Conservation (phyloP, 2,329 filamentous ascomycete genomes). For the Aspergillus ruber region DNA sequence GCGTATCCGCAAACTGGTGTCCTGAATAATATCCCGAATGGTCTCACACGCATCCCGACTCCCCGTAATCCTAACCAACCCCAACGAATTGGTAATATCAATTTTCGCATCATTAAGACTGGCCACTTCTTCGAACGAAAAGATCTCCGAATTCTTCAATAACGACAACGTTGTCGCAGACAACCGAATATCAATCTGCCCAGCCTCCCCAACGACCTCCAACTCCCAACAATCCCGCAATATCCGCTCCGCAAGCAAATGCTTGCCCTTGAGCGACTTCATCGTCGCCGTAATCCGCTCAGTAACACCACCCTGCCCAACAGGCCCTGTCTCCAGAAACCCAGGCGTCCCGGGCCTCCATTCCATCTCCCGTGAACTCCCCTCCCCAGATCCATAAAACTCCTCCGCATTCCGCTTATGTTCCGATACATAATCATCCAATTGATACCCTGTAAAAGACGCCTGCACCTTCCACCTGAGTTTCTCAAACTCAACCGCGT, state of each 20-base stretch:
- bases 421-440: conserved; percentile 23
- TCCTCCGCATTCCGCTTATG: neutral
- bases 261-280: conserved; percentile 21
- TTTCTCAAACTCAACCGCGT: conserved; percentile 21
- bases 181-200: conserved; percentile 31
- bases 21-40: conserved; percentile 27
- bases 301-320: conserved; percentile 9
- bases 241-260: conserved; percentile 28
- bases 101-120: conserved; percentile 29
- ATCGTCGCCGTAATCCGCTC: conserved; percentile 14
- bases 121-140: conserved; percentile 33
- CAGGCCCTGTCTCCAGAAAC: conserved; percentile 18
- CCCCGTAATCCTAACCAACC: conserved; percentile 32
- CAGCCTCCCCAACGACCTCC: conserved; percentile 26
- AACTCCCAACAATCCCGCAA: conserved; percentile 36
- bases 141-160: conserved; percentile 26
- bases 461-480: conserved; percentile 22
- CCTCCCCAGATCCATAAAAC: neutral
- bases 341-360: conserved; percentile 30
- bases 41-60: conserved; percentile 25
- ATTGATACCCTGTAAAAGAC: conserved; percentile 31
- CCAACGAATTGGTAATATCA: conserved; percentile 27
- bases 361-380: neutral
- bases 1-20: conserved; percentile 24
- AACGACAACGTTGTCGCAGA: conserved; percentile 21